These are phyloP conservation scores for Imleria badia DNA, from an alignment of 768 basidiomycete genomes.

Conservation along the genomic window DNA sequence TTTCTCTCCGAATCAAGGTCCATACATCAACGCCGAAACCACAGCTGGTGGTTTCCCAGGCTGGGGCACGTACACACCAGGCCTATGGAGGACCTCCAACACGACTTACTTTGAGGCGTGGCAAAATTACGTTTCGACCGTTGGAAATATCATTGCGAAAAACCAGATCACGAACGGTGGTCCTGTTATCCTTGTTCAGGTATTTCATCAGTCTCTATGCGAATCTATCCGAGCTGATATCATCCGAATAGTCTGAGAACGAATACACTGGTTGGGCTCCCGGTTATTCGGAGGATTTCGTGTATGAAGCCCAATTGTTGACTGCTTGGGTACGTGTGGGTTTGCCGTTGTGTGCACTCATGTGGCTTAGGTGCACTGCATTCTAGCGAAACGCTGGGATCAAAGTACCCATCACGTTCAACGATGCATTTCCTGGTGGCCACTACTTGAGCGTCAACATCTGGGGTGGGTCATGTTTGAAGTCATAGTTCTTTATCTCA, in stretches of 20 bases:
- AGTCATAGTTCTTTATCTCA: not conserved
- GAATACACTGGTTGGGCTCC: constrained; percentile 43
- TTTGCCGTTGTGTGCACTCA: not conserved
- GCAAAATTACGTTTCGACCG: constrained; percentile 52
- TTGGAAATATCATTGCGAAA: constrained; percentile 48
- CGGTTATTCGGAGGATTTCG: constrained; percentile 39
- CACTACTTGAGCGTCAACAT: constrained; percentile 47
- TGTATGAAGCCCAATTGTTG: constrained; percentile 44
- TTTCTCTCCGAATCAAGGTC: constrained; percentile 10
- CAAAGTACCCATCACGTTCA: constrained; percentile 46
- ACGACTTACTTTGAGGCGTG: constrained; percentile 49
- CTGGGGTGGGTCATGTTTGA: constrained; percentile 38
- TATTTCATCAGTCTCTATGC: constrained; percentile 31
- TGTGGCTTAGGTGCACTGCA: constrained; percentile 2
- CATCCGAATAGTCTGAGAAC: constrained; percentile 45
- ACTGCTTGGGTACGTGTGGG: constrained; percentile 21
- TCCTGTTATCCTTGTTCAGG: constrained; percentile 43
- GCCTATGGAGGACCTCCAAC: constrained; percentile 49
- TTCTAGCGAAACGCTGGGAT: constrained; percentile 42
- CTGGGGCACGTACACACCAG: constrained; percentile 56
- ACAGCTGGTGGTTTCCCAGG: constrained; percentile 51
- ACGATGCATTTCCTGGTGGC: constrained; percentile 47
- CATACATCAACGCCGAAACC: constrained; percentile 31
- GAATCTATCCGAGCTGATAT: constrained; percentile 5
- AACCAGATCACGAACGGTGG: constrained; percentile 63